phyloP scores from a whole-genome alignment of 805 yeast genomes.

The Debaryomyces tyrocola region DNA sequence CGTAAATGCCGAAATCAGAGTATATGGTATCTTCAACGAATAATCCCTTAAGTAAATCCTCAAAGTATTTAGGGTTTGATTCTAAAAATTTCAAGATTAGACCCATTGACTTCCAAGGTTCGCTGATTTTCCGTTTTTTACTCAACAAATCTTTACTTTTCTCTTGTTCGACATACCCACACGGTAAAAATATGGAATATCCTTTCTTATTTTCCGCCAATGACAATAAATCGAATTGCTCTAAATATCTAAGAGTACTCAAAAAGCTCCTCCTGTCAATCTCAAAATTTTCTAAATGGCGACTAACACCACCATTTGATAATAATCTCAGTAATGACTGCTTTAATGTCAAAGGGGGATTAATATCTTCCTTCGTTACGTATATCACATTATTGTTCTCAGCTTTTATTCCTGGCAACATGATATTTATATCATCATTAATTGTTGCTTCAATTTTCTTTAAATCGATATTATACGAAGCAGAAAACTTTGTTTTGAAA shows the following conservation, averaged over 20 bases:
- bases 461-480: constrained; percentile 11
- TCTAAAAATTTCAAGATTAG: constrained; percentile 61
- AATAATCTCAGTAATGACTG: constrained; percentile 55
- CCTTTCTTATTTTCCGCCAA: constrained; percentile 57
- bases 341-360: constrained; percentile 63
- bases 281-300: constrained; percentile 26
- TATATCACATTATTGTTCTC: constrained; percentile 67
- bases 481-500: constrained; percentile 36
- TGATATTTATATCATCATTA: constrained; percentile 57
- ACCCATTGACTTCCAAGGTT: constrained; percentile 65
- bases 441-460: constrained; percentile 24
- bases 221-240: constrained; percentile 50
- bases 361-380: constrained; percentile 57
- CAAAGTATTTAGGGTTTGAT: constrained; percentile 49
- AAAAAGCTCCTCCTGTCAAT: constrained; percentile 54
- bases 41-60: constrained; percentile 53
- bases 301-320: constrained; percentile 28
- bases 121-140: constrained; percentile 7
- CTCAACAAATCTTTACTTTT: not conserved
- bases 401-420: constrained; percentile 44
- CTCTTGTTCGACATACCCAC: constrained; percentile 35
- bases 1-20: constrained; percentile 49
- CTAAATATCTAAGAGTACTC: constrained; percentile 58
- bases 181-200: constrained; percentile 77
- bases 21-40: constrained; percentile 67